Base-by-base conservation (phyloP, 2,329 filamentous ascomycete species). In the Mariannaea elegans region DNA sequence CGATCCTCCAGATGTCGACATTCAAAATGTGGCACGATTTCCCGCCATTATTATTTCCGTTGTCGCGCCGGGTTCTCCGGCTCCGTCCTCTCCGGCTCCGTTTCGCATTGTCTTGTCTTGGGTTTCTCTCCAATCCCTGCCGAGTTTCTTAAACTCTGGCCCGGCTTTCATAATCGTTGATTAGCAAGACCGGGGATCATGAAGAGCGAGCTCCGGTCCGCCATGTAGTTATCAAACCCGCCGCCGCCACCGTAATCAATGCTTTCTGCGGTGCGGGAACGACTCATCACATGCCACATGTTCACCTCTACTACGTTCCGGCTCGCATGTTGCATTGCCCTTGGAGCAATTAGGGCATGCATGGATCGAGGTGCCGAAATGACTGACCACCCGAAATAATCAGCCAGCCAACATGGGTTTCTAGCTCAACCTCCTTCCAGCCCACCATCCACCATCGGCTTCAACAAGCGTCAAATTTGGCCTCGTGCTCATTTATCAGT, bases 201-300 rank as follows among this genome's bases (percentile, higher is more conserved):
- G 34, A 59, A 55, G 36, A 29, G 48, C 60, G 57, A 65, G 56
- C 48, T 61, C 65, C 56, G 51, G 50, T 57, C 56, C 38, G 49
- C 51, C 39, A 46, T 36, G 29, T 59, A 31, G 45, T 61, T 49
- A 51, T 61, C 62, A 62, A 55, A 54, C 49, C 61, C 56, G 56
- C 59, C 56, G 59, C 54, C 44, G 58, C 51, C 59, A 56, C 50
- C 60, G 53, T 48, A 57, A 52, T 50, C 49, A 54, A 54, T 41
- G n/a, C 34, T 38, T 50, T 24, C 23, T 49, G 4, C 24, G 41
- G 67, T 70, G 69, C 65, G 56, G 41, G 56, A 24, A 63, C 65
- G 63, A 67, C 58, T 69, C 65, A 70, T 61, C 65, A 36, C 60
- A 62, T 65, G 65, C 63, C 67, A 70, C 60, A 57, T 66, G 62